A percentile compares a stretch with the other conserved stretches of the same genome.
Evolutionary conservation across 805 yeast species (phyloP).

Genomic region (Zygosaccharomyces kombuchaensis): DNA sequence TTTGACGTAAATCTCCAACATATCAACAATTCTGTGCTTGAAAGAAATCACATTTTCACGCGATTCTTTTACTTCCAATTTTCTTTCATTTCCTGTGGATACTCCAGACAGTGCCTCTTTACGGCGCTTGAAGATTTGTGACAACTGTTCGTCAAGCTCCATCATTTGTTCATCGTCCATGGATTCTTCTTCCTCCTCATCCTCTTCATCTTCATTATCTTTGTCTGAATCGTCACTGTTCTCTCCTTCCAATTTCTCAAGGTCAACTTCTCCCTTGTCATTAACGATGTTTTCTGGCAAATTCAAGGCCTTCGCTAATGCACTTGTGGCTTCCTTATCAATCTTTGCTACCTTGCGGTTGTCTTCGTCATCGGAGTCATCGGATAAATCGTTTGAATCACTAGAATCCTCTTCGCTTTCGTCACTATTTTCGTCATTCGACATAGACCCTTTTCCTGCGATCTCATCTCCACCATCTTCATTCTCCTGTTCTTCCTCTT

Average conservation of each 20-base stretch:
- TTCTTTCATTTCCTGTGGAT: constrained; percentile 61
- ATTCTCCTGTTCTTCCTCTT: constrained; percentile 43
- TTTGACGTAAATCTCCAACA: constrained; percentile 60
- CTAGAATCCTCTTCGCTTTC: constrained; percentile 30
- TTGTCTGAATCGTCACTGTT: constrained; percentile 38
- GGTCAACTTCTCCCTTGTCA: constrained; percentile 42
- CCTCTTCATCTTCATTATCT: constrained; percentile 44
- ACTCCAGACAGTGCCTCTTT: constrained; percentile 56
- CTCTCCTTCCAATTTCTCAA: constrained; percentile 45
- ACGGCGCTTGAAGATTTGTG: constrained; percentile 81
- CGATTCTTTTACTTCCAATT: constrained; percentile 72
- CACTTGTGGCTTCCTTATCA: constrained; percentile 53
- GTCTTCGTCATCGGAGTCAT: constrained; percentile 31
- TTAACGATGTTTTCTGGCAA: constrained; percentile 47
- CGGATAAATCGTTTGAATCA: constrained; percentile 32
- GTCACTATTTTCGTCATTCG: constrained; percentile 29
- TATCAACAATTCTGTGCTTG: constrained; percentile 72
- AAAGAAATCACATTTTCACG: constrained; percentile 72
- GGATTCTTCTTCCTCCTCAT: constrained; percentile 64
- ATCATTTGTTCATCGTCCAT: constrained; percentile 97
- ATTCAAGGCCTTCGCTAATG: constrained; percentile 68
- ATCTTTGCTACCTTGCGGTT: constrained; percentile 44
- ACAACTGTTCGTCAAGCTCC: constrained; percentile 81
- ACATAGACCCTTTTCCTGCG: constrained; percentile 32
- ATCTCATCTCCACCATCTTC: constrained; percentile 36